Conservation (phyloP, 164 flowering plant genomes). For the Kalanchoe fedtschenkoi region DNA sequence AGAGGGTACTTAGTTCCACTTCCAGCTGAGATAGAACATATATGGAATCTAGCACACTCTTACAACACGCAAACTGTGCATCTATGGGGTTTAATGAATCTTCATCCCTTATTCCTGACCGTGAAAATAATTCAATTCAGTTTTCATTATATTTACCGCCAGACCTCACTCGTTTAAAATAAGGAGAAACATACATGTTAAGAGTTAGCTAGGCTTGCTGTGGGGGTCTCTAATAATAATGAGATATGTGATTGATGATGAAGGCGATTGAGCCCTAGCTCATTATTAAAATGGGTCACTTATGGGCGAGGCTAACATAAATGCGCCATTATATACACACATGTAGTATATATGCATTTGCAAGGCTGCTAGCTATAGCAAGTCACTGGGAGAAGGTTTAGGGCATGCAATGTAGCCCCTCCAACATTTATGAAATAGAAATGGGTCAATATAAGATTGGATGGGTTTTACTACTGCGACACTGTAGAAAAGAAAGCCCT, state of each 20-base stretch:
- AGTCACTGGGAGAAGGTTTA: not conserved
- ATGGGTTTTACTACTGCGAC: not conserved
- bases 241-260: not conserved
- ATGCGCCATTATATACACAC: not conserved
- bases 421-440: not conserved
- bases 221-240: not conserved
- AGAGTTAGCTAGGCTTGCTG: too few species aligned
- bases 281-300: not conserved
- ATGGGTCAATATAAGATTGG: not conserved
- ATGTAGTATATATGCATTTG: not conserved
- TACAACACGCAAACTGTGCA: not conserved
- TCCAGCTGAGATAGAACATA: too few species aligned
- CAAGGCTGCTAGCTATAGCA: too few species aligned
- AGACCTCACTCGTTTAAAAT: too few species aligned
- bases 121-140: too few species aligned
- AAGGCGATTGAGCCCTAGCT: not conserved
- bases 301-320: not conserved
- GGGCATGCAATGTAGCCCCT: not conserved
- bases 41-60: too few species aligned
- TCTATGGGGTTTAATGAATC: not conserved
- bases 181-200: too few species aligned
- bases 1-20: too few species aligned
- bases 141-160: too few species aligned
- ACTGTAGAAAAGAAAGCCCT: conserved; percentile 2
- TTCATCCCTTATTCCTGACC: too few species aligned